Base-by-base conservation (phyloP, 345 rosid species). In the Capsella bursapastoris region DNA sequence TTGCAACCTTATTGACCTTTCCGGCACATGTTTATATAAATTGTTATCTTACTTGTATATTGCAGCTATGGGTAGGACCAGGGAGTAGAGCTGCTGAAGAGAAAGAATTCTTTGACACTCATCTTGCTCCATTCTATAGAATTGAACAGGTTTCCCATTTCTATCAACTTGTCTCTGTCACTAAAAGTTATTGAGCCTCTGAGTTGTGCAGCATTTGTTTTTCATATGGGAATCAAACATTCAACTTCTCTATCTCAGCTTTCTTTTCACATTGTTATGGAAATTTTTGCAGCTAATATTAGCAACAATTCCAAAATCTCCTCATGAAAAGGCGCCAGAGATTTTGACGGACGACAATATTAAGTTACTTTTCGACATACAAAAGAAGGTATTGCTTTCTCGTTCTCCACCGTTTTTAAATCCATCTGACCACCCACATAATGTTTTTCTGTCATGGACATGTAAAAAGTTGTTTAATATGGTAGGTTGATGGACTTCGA, bases 21-120 rank as follows among this genome's bases (percentile, higher is more conserved):
- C 10, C 3, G 0, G 8, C 58, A 13, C 31, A 25, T 16, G 9
- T n/a, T 56, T 49, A 50, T 52, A 50, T 28, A 57, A 32, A 7
- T 3, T 47, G 61, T 64, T 29, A 0, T 40, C 1, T 40, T 71
- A 71, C 40, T 43, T 43, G 61, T 69, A 49, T 70, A 29, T 52
- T 85, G 79, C 88, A 95, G 99, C 87, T 95, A 65, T 95, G 99
- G 99, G 99, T 95, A 62, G 97, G 97, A 49, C 86, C 92, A 65
- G 93, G 99, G 70, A 95, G 99, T 78, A 90, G 76, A 85, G 97
- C 90, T 81, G 96, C 97, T 10, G 90, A 83, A 81, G 96, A 95
- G 86, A 95, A 95, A 76, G 83, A 50, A 28, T 95, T 87, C 83
- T 95, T 95, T 76, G 97, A 95, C 84, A 86, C 74, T 72, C 96